Percentiles rank a stretch among this genome's conserved stretches.
These are phyloP conservation scores for Pythium phragmitis DNA, from an alignment of 352 stramenopile species.

Conservation along the genomic window DNA sequence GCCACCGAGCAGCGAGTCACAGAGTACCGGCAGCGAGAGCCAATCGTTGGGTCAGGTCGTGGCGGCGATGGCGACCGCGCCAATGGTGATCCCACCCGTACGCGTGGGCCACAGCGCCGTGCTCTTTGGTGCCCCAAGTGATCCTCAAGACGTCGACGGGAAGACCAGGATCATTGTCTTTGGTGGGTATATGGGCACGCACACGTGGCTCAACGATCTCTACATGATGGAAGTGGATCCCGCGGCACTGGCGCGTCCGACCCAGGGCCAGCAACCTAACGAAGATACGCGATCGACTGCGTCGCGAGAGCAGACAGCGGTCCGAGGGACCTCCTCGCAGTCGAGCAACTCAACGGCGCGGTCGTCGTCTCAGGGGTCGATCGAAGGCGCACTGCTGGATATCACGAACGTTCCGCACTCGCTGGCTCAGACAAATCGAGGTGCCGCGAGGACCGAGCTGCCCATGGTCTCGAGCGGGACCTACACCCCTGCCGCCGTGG, in stretches of 20 bases:
- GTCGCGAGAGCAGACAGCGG: slow-evolving; percentile 4
- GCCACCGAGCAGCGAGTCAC: not conserved
- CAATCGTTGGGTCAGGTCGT: not conserved
- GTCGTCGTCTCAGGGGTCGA: slow-evolving; percentile 27
- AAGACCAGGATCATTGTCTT: slow-evolving; percentile 48
- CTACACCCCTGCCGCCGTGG: slow-evolving; percentile 25
- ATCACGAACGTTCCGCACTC: slow-evolving; percentile 59
- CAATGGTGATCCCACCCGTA: slow-evolving; percentile 19
- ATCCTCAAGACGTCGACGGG: not conserved
- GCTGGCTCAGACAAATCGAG: not conserved
- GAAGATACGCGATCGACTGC: not conserved
- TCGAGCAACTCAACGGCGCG: slow-evolving; percentile 15
- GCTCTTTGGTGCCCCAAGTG: slow-evolving; percentile 22
- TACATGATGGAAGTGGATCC: slow-evolving; percentile 45
- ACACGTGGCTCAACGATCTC: slow-evolving; percentile 66
- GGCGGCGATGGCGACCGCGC: not conserved
- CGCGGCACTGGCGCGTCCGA: not conserved
- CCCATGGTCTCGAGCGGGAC: not conserved
- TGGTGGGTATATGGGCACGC: slow-evolving; percentile 59
- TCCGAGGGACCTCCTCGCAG: not conserved
- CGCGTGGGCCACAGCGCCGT: slow-evolving; percentile 53
- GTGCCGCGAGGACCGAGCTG: not conserved
- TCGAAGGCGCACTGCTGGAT: slow-evolving; percentile 38
- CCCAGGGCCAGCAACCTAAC: not conserved
- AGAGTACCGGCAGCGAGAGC: slow-evolving; percentile 3